Base-by-base conservation (phyloP, 2,329 filamentous ascomycete genomes). In the Alternaria ethzedia region DNA sequence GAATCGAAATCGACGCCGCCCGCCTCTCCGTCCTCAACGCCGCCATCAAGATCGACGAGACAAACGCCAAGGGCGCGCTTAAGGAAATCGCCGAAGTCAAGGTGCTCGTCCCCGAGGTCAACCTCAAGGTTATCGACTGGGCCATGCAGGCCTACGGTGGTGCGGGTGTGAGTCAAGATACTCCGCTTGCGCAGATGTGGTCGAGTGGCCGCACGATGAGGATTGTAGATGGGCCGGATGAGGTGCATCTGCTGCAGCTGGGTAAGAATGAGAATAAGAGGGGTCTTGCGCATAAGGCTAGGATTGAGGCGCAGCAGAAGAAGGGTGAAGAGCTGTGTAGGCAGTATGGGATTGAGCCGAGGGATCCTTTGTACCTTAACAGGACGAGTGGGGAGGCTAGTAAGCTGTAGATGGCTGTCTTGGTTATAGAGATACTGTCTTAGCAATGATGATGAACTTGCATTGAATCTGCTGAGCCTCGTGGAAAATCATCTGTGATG, bases 51-150 rank as follows among this genome's bases (percentile, higher is more conserved):
- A 98, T 99, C 84, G 96, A 99, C 82, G 87, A 92, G 70, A 87
- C 90, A 20, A 91, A 95, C 70, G 92, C 96, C 72, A 98, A 98
- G 85, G 88, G 89, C 69, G 93, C 95, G 0, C 87, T 97, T 65
- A 93, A 91, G 80, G 93, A 98, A 81, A 99, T 99, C 71, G 95
- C 94, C 25, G 88, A 97, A 83, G 95, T 96, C 69, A 99, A 99
- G 86, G 90, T 98, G 0, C 87, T 97, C 17, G 91, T 97, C 9
- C 96, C 96, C 0, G 86, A 89, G 75, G 93, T 90, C 74, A 90
- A 92, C 2, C 86, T 97, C 70, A 89, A 89, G 17, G 92, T 98
- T 73, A 95, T 99, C 73, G 96, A 99, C 84, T 91, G 94, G 65
- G 96, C 96, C 0, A 89, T 99, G 12, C 96, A 99, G 86, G 88